A percentile compares a stretch with the other conserved stretches of the same genome.
phyloP scores from a whole-genome alignment of 2,329 filamentous ascomycete genomes.

The Immersiporthe knoxdaviesiana region DNA sequence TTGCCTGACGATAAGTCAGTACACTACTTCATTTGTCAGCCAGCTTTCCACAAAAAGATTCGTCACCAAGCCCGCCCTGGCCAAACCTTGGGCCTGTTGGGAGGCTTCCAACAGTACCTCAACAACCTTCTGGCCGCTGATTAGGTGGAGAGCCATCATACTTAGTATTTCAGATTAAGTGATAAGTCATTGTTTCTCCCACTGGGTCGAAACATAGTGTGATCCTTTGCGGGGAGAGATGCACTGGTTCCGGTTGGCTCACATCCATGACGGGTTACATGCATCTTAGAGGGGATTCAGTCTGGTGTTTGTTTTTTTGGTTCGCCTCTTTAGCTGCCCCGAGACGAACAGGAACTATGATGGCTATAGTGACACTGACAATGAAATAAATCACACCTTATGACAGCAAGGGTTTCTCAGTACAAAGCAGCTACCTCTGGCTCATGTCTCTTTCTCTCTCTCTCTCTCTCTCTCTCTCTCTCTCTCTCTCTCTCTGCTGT shows the following conservation, averaged over 20 bases:
- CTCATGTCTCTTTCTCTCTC: constrained; percentile 14
- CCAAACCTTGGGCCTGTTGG: not conserved
- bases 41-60: not conserved
- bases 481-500: not conserved
- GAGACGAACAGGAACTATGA: not conserved
- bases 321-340: not conserved
- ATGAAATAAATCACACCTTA: not conserved
- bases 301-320: not conserved
- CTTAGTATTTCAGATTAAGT: not conserved
- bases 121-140: not conserved
- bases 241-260: not conserved
- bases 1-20: not conserved
- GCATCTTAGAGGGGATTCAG: constrained; percentile 3
- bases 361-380: not conserved
- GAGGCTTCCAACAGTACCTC: not conserved
- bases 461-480: not conserved
- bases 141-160: no score
- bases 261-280: not conserved
- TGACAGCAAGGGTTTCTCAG: constrained; percentile 6
- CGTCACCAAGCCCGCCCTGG: not conserved
- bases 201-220: not conserved
- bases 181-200: not conserved
- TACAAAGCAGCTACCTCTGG: constrained; percentile 17
- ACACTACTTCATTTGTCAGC: not conserved
- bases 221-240: not conserved